Conservation (phyloP, 225 moss, liverwort and hornwort species). For the Rhytidiadelphus loreus region DNA sequence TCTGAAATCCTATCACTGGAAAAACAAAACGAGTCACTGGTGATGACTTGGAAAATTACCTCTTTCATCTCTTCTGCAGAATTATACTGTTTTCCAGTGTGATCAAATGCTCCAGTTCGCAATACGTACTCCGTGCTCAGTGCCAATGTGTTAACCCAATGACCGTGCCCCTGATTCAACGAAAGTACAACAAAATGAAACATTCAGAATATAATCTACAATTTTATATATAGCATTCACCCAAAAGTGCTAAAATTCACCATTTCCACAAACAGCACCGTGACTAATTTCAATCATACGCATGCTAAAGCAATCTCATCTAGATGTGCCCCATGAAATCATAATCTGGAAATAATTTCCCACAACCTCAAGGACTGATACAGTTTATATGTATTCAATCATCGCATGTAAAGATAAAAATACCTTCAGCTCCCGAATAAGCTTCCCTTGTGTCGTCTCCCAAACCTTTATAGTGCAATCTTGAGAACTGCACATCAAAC, state of each 20-base stretch:
- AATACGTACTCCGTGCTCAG: slow-evolving; percentile 89
- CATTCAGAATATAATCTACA: neutral
- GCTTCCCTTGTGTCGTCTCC: slow-evolving; percentile 92
- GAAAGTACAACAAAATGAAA: neutral
- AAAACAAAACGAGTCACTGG: neutral
- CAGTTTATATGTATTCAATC: neutral
- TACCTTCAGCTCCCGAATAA: slow-evolving; percentile 90
- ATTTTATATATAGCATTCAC: neutral
- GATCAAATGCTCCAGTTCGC: slow-evolving; percentile 86
- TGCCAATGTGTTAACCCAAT: slow-evolving; percentile 96
- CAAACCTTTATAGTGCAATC: slow-evolving; percentile 97
- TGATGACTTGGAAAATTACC: slow-evolving; percentile 12
- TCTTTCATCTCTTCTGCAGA: slow-evolving; percentile 69
- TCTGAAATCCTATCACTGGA: neutral
- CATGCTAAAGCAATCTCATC: neutral
- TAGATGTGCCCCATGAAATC: neutral
- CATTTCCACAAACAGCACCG: neutral
- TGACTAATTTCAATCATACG: neutral
- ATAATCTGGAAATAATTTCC: neutral
- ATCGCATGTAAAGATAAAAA: neutral
- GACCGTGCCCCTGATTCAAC: slow-evolving; percentile 69
- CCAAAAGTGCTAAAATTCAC: neutral
- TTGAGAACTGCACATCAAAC: slow-evolving; percentile 58
- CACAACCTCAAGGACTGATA: neutral
- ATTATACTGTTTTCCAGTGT: slow-evolving; percentile 48